Percentiles rank a stretch among this genome's conserved stretches.
Conservation (phyloP, 129 eudicot species). For the Helichrysum umbraculigerum region DNA sequence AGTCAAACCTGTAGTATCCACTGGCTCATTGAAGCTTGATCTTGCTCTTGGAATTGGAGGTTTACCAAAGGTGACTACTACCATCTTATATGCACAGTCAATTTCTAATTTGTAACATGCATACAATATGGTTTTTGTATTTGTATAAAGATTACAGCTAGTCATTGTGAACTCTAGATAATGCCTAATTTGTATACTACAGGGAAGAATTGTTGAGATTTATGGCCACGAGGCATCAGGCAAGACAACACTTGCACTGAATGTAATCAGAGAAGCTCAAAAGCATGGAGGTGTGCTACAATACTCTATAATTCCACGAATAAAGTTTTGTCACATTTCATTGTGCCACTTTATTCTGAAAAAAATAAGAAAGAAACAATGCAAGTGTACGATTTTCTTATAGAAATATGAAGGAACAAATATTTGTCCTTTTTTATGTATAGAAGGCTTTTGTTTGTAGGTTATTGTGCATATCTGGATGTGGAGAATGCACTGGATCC, state of each 20-base stretch:
- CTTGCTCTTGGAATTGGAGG: slow-evolving; percentile 97
- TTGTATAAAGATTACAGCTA: background rate
- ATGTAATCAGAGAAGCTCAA: slow-evolving; percentile 93
- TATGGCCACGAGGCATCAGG: slow-evolving; percentile 97
- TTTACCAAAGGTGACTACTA: slow-evolving; percentile 70
- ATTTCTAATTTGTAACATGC: background rate
- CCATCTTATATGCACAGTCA: slow-evolving; percentile 1
- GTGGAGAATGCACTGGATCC: slow-evolving; percentile 93
- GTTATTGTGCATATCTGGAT: slow-evolving; percentile 92
- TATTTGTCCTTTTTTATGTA: background rate
- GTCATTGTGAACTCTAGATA: background rate
- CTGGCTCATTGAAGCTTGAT: slow-evolving; percentile 95
- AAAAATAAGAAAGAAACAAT: background rate
- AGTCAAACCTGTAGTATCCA: slow-evolving; percentile 69
- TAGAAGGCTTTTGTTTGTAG: slow-evolving; percentile 38
- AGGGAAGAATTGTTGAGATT: slow-evolving; percentile 98
- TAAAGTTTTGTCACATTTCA: background rate
- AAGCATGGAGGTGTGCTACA: slow-evolving; percentile 81
- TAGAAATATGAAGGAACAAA: background rate
- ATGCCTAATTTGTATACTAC: slow-evolving; percentile 33
- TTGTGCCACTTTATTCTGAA: slow-evolving; percentile 1
- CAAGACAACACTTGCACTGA: slow-evolving; percentile 94
- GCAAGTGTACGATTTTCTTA: background rate
- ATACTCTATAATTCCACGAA: slow-evolving; percentile 4
- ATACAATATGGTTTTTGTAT: background rate